A percentile compares a stretch with the other conserved stretches of the same genome.
These are phyloP conservation scores for Sonneratia alba DNA, from an alignment of 345 rosid genomes.

Conservation along the genomic window DNA sequence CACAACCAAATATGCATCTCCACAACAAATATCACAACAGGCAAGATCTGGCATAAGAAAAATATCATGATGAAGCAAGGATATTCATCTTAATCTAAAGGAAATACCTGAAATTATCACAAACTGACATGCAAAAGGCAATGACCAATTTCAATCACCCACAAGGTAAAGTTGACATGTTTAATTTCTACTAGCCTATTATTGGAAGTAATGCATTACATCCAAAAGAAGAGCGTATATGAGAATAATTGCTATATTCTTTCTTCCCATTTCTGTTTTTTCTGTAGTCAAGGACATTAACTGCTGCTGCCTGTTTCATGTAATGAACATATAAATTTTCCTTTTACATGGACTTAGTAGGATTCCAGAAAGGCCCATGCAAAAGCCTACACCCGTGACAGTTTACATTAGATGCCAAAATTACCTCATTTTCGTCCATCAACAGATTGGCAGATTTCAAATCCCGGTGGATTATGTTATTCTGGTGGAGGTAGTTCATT, in stretches of 20 bases:
- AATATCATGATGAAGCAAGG: background rate
- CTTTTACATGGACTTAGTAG: background rate
- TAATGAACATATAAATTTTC: background rate
- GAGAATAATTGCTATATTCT: too few relatives aligned
- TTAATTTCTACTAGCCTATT: background rate
- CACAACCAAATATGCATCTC: too few relatives aligned
- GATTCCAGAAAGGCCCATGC: background rate
- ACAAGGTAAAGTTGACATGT: background rate
- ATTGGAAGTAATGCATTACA: background rate
- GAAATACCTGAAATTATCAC: background rate
- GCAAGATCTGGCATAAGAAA: background rate
- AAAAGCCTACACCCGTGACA: background rate
- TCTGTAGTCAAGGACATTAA: background rate
- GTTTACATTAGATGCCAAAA: background rate
- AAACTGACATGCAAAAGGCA: background rate
- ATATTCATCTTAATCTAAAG: background rate
- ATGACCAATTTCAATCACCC: background rate
- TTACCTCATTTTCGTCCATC: constrained; percentile 96
- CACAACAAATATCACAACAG: too few relatives aligned
- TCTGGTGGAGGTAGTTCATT: constrained; percentile 93
- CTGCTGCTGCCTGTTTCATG: background rate
- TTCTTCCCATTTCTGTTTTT: background rate
- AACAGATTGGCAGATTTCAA: constrained; percentile 94
- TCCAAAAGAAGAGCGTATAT: too few relatives aligned
- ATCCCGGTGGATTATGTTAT: constrained; percentile 92